Evolutionary conservation across 768 basidiomycete species (phyloP), one percentile per base, ranked within the genome.

Genomic region (Tylopilus subfusipes): DNA sequence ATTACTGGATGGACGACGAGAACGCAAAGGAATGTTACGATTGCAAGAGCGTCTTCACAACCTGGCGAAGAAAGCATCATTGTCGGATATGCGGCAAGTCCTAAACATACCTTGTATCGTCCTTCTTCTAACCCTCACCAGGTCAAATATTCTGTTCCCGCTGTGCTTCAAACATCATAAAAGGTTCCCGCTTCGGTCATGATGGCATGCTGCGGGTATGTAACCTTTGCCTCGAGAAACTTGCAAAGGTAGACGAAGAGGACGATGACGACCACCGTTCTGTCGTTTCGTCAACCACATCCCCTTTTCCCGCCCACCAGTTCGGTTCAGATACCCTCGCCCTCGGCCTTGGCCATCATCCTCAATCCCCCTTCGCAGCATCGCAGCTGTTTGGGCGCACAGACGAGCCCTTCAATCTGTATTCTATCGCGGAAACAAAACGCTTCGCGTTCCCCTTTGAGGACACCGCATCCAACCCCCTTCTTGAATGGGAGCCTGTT

Each of bases 1-100:
- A 97, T 65, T 98, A 98, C 67, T 99, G 97, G 97, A 98, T 98
- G 94, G 91, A 93, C 56, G 95, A 98, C 65, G 93, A 93, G 64
- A 88, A 90, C 52, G 92, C 91, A 63, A 97, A 89, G 67, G 93
- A 97, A 64, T 96, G 94, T 65, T 96, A 93, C 67, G 94, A 95
- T 70, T 97, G 94, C 75, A 92, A 93, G 70, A 91, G 90, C 59
- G 78, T 90, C 46, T 99, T 99, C 73, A 92, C 93, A 0, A 82
- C 94, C 2, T 98, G 93, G 92, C 75, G 95, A 49, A 76, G 97
- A 58, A 97, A 95, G 70, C 97, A 99, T 64, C 97, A 99, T 68
- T 99, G 97, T 73, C 84, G 97, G 13, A 93, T 98, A 70, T 98
- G 97, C 66, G 93, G 93, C 88, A 65, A 52, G 80, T 72, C 49